Evolutionary conservation across 2,329 filamentous ascomycete species (phyloP), one percentile per base, ranked within the genome.

Genomic region (Colletotrichum filicis): DNA sequence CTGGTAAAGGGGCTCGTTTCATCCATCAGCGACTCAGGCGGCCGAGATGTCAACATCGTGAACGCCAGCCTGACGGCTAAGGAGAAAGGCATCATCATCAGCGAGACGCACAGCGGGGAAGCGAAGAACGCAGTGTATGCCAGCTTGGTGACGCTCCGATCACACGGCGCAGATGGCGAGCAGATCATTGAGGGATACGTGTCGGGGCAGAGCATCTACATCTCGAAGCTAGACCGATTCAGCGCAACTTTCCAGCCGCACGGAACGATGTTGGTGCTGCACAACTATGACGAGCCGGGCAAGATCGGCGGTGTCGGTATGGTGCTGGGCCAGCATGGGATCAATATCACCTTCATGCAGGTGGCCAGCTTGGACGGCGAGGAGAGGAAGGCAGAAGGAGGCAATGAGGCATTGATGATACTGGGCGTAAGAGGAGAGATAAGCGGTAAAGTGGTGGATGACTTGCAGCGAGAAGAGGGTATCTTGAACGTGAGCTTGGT

Each of bases 341-440:
- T 97, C 65, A 97, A 97, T 78, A 94, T 96, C 80, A 89, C 89
- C 58, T 95, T 92, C 79, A 97, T 96, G 94, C 92, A 90, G 78
- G 94, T 95, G 2, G 89, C 88, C 3, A 85, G 86, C 19, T 80
- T 93, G 74, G 86, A 87, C 69, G 80, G 83, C 52, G 81, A 81
- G 74, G 58, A 69, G 66, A 71, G 57, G 75, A 64, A 76, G 62
- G 68, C 75, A 58, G 76, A 79, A 32, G 83, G 80, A 32, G 84
- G 81, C 61, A 90, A 91, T 56, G 94, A 96, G 82, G 94, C 94
- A 11, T 82, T 96, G 76, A 96, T 96, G 94, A 95, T 96, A 77
- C 77, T 96, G 63, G 93, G 94, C 1, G 90, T 96, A 11, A 91
- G 93, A 78, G 89, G 90, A 2, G 85, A 87, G 4, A 90, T 95